Evolutionary conservation across 495 filamentous ascomycete genomes (phyloP), one percentile per base, ranked within the genome.

Genomic region (Aspergillus cavernicola): DNA sequence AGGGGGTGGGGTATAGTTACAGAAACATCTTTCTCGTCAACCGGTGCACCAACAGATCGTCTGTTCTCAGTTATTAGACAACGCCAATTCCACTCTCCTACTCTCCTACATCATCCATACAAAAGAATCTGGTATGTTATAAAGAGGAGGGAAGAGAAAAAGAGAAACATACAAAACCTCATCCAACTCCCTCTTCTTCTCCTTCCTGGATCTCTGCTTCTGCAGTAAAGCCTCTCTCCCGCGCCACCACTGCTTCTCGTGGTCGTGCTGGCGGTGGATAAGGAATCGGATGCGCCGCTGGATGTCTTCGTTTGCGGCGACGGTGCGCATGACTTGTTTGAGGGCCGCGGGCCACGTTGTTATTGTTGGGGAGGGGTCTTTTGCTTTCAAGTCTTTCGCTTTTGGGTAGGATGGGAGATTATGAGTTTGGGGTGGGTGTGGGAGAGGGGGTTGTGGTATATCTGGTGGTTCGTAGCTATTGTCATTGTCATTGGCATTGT

Each of bases 201-300:
- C 75, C 0, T 58, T 67, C 12, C 83, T 60, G 0, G 68, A 61
- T 16, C 57, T 59, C 50, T 85, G 83, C 49, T 76, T 79, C 38
- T 67, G 61, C 1, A 80, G 48, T 4, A 87, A 61, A 13, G 71
- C 78, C 49, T 80, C 65, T 0, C 83, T 69, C 1, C 72, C 74
- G 26, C 70, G 56, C 71, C 76, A 87, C 86, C 86, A 90, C 55
- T 81, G 73, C 50, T 72, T 71, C 62, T 88, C 85, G 63, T 88
- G 80, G 23, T 72, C 71, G 53, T 84, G 79, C 56, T 89, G 85
- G 22, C 79, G 74, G 39, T 72, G 75, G 49, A 87, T 86, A 54
- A 90, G 71, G 60, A 82, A 68, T 18, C 66, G 64, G 41, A 76
- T 74, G 6, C 67, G 68, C 5, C 55, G 62, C 32, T 69, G 64